phyloP scores from a whole-genome alignment of 1,284 basidiomycete species.

The Ceraceosorus bombacis region DNA sequence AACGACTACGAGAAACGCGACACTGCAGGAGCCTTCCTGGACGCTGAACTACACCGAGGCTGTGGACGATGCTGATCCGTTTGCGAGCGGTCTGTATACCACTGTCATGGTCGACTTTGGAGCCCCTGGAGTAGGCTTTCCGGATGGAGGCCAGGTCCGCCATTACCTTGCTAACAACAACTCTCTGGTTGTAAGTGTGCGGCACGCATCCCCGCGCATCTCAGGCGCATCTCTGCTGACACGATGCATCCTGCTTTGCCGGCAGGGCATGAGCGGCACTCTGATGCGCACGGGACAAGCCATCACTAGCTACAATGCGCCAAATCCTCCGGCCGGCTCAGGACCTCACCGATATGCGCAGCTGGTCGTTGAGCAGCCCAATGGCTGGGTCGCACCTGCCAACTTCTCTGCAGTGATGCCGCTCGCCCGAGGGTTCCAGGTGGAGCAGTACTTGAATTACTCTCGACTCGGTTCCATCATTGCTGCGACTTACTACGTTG shows the following conservation, averaged over 20 bases:
- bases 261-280: background rate
- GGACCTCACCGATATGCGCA: conserved; percentile 13
- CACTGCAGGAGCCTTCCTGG: background rate
- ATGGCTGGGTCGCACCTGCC: conserved; percentile 9
- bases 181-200: background rate
- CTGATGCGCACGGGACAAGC: conserved; percentile 2
- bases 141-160: background rate
- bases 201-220: too few relatives aligned
- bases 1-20: background rate
- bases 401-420: background rate
- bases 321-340: conserved; percentile 4
- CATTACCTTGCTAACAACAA: conserved; percentile 4
- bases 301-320: background rate
- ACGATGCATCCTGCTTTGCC: too few relatives aligned
- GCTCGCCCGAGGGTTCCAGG: background rate
- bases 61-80: background rate
- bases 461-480: conserved; percentile 13
- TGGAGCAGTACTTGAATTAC: conserved; percentile 9
- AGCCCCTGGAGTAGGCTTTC: background rate
- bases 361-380: conserved; percentile 11
- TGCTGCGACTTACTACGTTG: conserved; percentile 13
- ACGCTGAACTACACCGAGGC: background rate
- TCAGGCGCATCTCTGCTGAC: too few relatives aligned
- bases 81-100: background rate
- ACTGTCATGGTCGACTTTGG: background rate